Conservation (phyloP, 1,139 yeast species). For the Protomyces inouyei region DNA sequence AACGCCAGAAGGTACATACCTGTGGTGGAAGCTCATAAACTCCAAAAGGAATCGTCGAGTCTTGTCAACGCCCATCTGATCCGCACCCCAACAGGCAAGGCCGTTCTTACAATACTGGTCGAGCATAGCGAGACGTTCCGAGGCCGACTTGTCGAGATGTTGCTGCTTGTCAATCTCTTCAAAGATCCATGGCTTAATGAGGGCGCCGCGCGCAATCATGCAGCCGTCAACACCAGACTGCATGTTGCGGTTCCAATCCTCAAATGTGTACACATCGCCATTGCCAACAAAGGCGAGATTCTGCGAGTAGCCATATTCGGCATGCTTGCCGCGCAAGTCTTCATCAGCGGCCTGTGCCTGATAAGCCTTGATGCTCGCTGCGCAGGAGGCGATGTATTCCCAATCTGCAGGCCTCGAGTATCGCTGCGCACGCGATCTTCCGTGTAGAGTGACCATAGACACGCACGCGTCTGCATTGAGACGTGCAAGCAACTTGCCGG, state of each 20-base stretch:
- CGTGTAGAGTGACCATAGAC: conserved; percentile 90
- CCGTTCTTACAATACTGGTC: conserved; percentile 70
- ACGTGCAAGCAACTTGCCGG: conserved; percentile 65
- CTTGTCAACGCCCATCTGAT: conserved; percentile 83
- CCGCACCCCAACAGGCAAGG: conserved; percentile 96
- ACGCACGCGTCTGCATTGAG: conserved; percentile 72
- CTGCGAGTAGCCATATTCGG: conserved; percentile 42
- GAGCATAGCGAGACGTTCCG: conserved; percentile 76
- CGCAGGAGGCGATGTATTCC: conserved; percentile 65
- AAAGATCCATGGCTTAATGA: conserved; percentile 97
- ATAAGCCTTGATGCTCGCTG: conserved; percentile 30
- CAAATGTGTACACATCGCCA: conserved; percentile 83
- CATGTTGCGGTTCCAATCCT: conserved; percentile 83
- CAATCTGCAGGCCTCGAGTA: conserved; percentile 90
- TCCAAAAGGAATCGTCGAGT: conserved; percentile 92
- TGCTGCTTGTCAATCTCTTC: conserved; percentile 90
- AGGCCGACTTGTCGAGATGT: conserved; percentile 82
- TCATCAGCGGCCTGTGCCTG: conserved; percentile 16
- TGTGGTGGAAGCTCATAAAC: conserved; percentile 84
- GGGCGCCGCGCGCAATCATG: conserved; percentile 97
- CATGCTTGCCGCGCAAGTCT: conserved; percentile 25
- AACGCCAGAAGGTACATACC: conserved; percentile 91
- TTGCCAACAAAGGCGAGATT: conserved; percentile 62
- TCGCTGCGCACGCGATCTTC: conserved; percentile 92
- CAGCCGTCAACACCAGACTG: conserved; percentile 77